Conservation (phyloP, 805 yeast species). For the Kluyveromyces lactis region DNA sequence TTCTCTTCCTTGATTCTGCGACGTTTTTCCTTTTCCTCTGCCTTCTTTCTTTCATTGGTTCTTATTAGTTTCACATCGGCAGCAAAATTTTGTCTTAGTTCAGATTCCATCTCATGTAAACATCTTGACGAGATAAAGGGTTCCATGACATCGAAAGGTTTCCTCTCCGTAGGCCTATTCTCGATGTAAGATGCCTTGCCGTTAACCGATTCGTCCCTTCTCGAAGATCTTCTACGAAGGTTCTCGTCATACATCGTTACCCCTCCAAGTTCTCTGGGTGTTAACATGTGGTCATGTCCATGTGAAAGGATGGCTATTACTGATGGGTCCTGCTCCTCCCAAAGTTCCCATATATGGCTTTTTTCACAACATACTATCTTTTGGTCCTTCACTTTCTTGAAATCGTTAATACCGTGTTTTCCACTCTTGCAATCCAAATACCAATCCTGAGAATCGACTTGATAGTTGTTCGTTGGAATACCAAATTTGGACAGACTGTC, state of each 20-base stretch:
- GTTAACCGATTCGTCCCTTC: constrained; percentile 3
- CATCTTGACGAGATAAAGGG: constrained; percentile 23
- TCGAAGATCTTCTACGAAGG: constrained; percentile 5
- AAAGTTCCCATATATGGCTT: constrained; percentile 29
- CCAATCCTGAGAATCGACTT: constrained; percentile 24
- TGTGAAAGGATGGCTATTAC: constrained; percentile 12
- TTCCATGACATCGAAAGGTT: constrained; percentile 14
- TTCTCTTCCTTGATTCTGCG: constrained; percentile 19
- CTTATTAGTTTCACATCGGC: constrained; percentile 19
- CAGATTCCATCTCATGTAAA: constrained; percentile 16
- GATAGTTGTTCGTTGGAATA: constrained; percentile 11
- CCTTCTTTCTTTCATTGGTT: constrained; percentile 17
- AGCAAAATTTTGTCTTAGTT: constrained; percentile 16
- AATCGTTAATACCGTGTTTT: constrained; percentile 3
- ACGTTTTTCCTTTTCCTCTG: constrained; percentile 24
- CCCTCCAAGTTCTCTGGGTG: constrained; percentile 3
- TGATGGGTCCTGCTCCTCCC: constrained; percentile 21
- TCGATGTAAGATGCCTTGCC: constrained; percentile 1
- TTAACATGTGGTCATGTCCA: constrained; percentile 3
- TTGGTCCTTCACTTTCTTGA: constrained; percentile 10
- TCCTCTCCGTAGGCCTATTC: constrained; percentile 13
- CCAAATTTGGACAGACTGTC: constrained; percentile 14
- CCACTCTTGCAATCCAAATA: constrained; percentile 25
- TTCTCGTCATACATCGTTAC: constrained; percentile 7
- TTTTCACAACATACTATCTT: constrained; percentile 27